Evolutionary conservation across 2,329 filamentous ascomycete species (phyloP).

Genomic region (Myotisia sp.): DNA sequence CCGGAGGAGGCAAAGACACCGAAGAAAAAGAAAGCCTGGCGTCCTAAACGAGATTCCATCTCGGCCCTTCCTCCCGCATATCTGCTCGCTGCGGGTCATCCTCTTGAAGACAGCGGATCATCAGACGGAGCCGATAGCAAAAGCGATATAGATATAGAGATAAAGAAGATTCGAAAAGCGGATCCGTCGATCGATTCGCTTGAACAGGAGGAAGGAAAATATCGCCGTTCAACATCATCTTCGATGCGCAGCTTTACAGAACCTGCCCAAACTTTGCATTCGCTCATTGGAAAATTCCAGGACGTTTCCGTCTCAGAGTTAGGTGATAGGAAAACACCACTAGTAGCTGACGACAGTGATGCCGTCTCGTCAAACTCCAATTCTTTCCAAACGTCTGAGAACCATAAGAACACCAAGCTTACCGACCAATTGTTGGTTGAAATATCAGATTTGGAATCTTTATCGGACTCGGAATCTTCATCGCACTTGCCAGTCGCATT

Average conservation of each 20-base stretch:
- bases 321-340: no score
- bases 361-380: conserved; percentile 27
- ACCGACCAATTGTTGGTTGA: neutral
- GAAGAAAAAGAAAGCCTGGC: conserved; percentile 55
- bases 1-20: conserved; percentile 54
- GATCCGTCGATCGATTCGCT: no score
- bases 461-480: neutral
- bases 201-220: no score
- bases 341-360: conserved; percentile 15
- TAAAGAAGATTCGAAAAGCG: no score
- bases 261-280: conserved; percentile 22
- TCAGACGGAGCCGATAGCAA: no score
- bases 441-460: neutral
- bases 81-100: conserved; percentile 6
- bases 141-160: no score
- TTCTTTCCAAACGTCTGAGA: conserved; percentile 29
- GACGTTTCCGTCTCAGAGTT: conserved; percentile 17
- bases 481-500: no score
- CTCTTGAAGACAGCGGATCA: no score
- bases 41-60: conserved; percentile 34
- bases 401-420: no score
- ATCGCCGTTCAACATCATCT: no score
- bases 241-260: conserved; percentile 15
- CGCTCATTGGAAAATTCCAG: conserved; percentile 27
- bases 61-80: conserved; percentile 5